Percentiles rank a stretch among this genome's conserved stretches.
Conservation (phyloP, 106 monocot genomes). For the Dioscorea zingiberensis region DNA sequence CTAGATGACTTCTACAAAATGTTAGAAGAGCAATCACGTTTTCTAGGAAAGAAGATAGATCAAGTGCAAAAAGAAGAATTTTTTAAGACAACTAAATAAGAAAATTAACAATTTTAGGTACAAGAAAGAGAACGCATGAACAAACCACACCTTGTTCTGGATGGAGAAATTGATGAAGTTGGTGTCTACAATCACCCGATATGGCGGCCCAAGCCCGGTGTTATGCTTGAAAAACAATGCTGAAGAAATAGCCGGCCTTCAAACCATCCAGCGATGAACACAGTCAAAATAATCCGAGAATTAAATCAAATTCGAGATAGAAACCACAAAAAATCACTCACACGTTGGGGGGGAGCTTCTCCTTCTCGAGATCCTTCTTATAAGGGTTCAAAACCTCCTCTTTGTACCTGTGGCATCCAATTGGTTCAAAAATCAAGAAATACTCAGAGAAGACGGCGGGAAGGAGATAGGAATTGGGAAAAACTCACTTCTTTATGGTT, state of each 20-base stretch:
- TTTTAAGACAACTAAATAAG: not conserved
- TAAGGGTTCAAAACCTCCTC: conserved; percentile 75
- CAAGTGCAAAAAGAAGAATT: not conserved
- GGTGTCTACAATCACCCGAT: conserved; percentile 87
- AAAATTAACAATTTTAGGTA: not conserved
- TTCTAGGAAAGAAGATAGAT: too few relatives aligned
- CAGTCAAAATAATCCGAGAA: not conserved
- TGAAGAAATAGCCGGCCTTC: conserved; percentile 64
- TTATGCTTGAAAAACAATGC: conserved; percentile 90
- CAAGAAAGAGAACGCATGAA: not conserved
- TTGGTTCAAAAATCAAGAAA: not conserved
- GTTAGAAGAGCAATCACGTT: too few relatives aligned
- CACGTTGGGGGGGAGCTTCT: conserved; percentile 84
- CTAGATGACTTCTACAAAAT: not conserved
- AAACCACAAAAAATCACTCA: conserved; percentile 8
- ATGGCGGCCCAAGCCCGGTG: conserved; percentile 82
- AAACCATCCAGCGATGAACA: not conserved
- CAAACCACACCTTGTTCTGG: conserved; percentile 62
- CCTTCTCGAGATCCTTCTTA: conserved; percentile 62
- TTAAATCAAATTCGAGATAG: not conserved
- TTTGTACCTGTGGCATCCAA: conserved; percentile 34
- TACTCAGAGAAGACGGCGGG: not conserved
- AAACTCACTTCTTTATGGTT: conserved; percentile 54
- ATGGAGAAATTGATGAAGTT: conserved; percentile 98
- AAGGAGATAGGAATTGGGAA: not conserved